Base-by-base conservation (phyloP, 257 asterid genomes). In the Eustoma russellianum region DNA sequence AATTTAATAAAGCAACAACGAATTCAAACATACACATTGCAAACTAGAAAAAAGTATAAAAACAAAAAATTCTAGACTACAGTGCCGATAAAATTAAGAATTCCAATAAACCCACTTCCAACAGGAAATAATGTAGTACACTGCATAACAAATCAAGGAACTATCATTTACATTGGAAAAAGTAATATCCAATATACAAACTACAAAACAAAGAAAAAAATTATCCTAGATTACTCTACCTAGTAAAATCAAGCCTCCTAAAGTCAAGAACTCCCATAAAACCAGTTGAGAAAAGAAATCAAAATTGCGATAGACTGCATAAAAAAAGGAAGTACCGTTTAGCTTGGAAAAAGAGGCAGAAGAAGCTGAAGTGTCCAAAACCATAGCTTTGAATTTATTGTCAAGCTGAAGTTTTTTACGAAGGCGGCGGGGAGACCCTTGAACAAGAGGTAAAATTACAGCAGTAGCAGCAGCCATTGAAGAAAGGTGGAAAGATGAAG, bases 391-490 rank as follows among this genome's bases (percentile, higher is more conserved):
- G 53, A 67, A 67, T 59, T 28, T 77, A 46, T 65, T 65, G 43
- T 66, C 17, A 28, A 12, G 13, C 2, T 7, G 57, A 7, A 44
- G 48, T 49, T 64, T 66, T 41, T 53, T 13, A 14, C 50, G 77
- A 17, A 75, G 48, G 15, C 64, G 59, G 48, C 69, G 86, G 5
- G 79, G 61, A 3, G 83, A 80, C 59, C 75, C 69, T 28, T 72
- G 94, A 50, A 65, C 70, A 41, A 76, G 66, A 6, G 85, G 81
- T 10, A 81, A 8, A 38, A 8, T 38, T 38, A 10, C 43, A 2
- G 43, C 43, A 38, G 43, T 59, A 56, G 33, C 62, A 38, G 88
- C 79, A 45, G 93, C 83, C 96, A 86, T 86, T 66, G 28, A n/a
- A 41, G 17, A 41, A 33, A 48, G 41, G n/a, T n/a, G n/a, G n/a